Conservation (phyloP, 768 basidiomycete species). For the Boletus edulis region DNA sequence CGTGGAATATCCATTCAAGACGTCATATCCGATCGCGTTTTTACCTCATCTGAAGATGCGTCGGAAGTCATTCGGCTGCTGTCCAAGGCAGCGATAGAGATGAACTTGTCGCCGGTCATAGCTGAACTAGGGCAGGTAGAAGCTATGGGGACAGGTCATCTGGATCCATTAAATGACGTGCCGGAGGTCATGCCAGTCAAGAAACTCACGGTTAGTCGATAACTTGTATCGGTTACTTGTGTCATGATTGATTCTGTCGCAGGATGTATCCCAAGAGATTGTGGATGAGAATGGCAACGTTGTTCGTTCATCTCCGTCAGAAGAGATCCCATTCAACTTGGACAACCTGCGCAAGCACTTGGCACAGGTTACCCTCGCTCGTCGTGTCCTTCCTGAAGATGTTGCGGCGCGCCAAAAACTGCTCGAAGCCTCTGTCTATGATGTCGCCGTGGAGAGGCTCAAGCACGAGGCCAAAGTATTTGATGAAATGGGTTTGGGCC, state of each 20-base stretch:
- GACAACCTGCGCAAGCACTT: slow-evolving; percentile 69
- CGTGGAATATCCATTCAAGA: slow-evolving; percentile 48
- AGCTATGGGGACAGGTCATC: slow-evolving; percentile 36
- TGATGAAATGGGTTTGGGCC: slow-evolving; percentile 53
- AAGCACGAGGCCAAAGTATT: slow-evolving; percentile 61
- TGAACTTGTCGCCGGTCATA: slow-evolving; percentile 49
- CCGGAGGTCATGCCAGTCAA: slow-evolving; percentile 65
- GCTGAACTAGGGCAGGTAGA: slow-evolving; percentile 56
- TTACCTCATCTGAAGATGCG: slow-evolving; percentile 55
- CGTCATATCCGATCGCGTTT: slow-evolving; percentile 57
- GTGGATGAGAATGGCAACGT: slow-evolving; percentile 19
- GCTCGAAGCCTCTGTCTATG: slow-evolving; percentile 83
- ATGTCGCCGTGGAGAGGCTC: slow-evolving; percentile 72
- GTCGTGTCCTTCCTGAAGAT: slow-evolving; percentile 63
- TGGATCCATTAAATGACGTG: slow-evolving; percentile 48
- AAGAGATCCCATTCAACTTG: slow-evolving; percentile 72
- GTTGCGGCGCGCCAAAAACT: slow-evolving; percentile 73
- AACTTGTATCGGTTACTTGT: background rate
- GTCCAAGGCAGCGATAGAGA: slow-evolving; percentile 58
- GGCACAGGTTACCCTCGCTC: slow-evolving; percentile 57
- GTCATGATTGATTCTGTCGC: background rate
- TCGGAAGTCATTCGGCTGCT: slow-evolving; percentile 52
- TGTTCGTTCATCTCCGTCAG: slow-evolving; percentile 16
- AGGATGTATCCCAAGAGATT: slow-evolving; percentile 20
- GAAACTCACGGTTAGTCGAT: slow-evolving; percentile 39